Evolutionary conservation across 169 alveolate species (phyloP), one percentile per base, ranked within the genome.

Genomic region (Plasmodium adleri): DNA sequence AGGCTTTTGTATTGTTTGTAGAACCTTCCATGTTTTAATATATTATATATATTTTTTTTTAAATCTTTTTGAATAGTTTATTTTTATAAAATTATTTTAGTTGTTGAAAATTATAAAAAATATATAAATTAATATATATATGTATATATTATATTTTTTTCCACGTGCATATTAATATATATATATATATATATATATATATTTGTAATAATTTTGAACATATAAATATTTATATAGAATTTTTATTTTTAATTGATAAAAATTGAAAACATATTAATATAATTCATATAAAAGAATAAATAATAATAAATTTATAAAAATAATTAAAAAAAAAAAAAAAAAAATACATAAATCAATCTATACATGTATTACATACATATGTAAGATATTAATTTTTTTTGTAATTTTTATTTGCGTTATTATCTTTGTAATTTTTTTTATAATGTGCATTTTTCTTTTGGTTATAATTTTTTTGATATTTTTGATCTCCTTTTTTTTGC

Each of bases 371-470:
- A 60, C n/a, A 59, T 47, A 26, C 9, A 67, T 68, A 47, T 45
- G 24, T 17, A 49, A 47, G 3, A 39, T 54, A 63, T 76, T 50
- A 78, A 50, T 64, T 64, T 78, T 78, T 62, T 13, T 45, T 70
- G 49, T 26, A 78, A 22, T 58, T 70, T 66, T 66, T 78, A 56
- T 56, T 64, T 45, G 54, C 28, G 56, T 32, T 52, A 28, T 66
- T 78, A 10, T 78, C 89, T 73, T 78, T 78, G 47, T 59, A 78
- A 70, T 64, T 78, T 70, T 78, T 78, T 70, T 78, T 78, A 49
- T 78, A 78, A 56, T 78, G 75, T 24, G 15, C 13, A 59, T 78
- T 78, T 45, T 78, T 78, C 49, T 78, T 67, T 43, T 67, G 89
- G 43, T 66, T 58, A 50, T 78, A 78, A 45, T 60, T 59, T 70